phyloP scores from a whole-genome alignment of 768 basidiomycete species.

The Boletus rubropictus region DNA sequence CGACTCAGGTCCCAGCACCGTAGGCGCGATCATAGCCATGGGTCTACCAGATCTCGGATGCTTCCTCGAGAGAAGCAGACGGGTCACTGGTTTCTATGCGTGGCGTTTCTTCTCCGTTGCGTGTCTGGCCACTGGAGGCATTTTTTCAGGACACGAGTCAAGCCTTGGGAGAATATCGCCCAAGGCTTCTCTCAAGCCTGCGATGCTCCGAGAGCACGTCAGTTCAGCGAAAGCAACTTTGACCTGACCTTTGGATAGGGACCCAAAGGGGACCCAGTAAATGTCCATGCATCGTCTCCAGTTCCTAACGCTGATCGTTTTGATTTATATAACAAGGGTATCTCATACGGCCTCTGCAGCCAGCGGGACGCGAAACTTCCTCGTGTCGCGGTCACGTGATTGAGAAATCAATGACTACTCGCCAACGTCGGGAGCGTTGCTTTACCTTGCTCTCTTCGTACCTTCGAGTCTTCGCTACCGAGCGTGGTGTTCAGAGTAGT shows the following conservation, averaged over 20 bases:
- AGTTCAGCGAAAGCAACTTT: too few species aligned
- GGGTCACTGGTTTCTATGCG: neutral
- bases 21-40: neutral
- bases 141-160: neutral
- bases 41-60: neutral
- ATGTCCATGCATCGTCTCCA: neutral
- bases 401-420: conserved; percentile 18
- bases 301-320: too few species aligned
- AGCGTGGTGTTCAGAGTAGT: neutral
- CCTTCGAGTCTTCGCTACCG: neutral
- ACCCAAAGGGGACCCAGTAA: neutral
- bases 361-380: too few species aligned
- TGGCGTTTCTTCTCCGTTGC: neutral
- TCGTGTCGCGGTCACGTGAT: conserved; percentile 25
- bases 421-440: neutral
- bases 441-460: neutral
- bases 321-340: too few species aligned
- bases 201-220: neutral
- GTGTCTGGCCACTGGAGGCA: neutral
- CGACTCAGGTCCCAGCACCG: neutral
- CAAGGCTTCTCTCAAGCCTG: neutral
- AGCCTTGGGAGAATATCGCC: too few species aligned
- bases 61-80: neutral
- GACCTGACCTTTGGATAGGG: too few species aligned
- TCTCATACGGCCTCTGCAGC: too few species aligned